Conservation (phyloP, 768 basidiomycete genomes). For the Austroboletus eburneus region DNA sequence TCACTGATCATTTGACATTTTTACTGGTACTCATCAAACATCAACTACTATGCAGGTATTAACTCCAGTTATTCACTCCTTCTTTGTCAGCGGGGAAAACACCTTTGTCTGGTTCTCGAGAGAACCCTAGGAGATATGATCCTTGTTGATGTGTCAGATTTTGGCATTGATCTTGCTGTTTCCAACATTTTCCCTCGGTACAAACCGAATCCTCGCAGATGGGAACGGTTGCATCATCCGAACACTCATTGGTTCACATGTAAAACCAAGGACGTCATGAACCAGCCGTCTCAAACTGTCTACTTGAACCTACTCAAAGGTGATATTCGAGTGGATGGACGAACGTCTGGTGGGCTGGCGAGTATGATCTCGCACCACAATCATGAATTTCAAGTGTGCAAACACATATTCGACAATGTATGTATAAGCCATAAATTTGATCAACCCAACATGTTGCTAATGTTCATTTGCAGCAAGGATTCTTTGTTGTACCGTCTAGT, state of each 20-base stretch:
- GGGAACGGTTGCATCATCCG: neutral
- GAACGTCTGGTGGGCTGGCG: conserved; percentile 37
- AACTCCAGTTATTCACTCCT: too few relatives aligned
- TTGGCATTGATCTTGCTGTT: neutral
- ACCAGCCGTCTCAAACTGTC: conserved; percentile 33
- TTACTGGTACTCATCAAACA: too few relatives aligned
- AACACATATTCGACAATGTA: conserved; percentile 37
- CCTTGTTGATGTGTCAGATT: neutral
- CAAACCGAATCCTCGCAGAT: neutral
- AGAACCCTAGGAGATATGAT: neutral
- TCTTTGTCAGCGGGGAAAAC: too few relatives aligned
- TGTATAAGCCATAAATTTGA: neutral
- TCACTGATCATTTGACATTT: too few relatives aligned
- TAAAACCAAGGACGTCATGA: neutral
- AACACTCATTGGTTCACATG: neutral
- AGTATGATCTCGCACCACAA: conserved; percentile 30
- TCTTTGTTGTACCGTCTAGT: too few relatives aligned
- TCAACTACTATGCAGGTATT: too few relatives aligned
- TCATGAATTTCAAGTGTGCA: conserved; percentile 28
- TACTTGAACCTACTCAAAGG: conserved; percentile 42
- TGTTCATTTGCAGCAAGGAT: neutral
- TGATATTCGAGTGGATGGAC: conserved; percentile 40
- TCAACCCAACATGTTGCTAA: neutral
- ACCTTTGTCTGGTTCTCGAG: neutral
- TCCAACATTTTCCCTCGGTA: neutral